Evolutionary conservation across 1,284 basidiomycete genomes (phyloP), one percentile per base, ranked within the genome.

Genomic region (Trichosporon coremiiforme): DNA sequence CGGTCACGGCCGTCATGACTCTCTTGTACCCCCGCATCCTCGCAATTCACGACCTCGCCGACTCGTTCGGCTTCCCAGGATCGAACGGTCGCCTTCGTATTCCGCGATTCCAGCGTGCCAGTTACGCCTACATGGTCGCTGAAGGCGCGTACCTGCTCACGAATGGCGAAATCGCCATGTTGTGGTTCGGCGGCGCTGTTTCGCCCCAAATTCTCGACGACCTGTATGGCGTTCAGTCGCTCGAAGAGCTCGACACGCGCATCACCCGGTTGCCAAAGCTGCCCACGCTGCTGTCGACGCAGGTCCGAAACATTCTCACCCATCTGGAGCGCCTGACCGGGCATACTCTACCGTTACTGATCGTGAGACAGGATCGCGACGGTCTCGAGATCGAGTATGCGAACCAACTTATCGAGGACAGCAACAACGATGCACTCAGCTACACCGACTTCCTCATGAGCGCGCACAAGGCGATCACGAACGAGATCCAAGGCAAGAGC

Each of bases 341-440:
- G 8, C 84, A 87, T 17, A 82, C 87, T 1, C 75, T 89, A 53
- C 92, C 91, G 68, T 87, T 97, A 71, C 84, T 90, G 45, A 87
- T 98, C 64, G 93, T 93, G 0, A 88, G 97, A 15, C 97, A 99
- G 81, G 94, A 98, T 79, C 86, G 94, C 79, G 97, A 99, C 80
- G 95, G 90, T 10, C 87, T 90, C 70, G 97, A 99, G 85, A 89
- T 99, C 67, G 97, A 99, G 81, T 95, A 96, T 77, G 94, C 92
- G 73, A 97, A 99, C 85, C 92, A 96, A 89, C 86, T 99, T 13
- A 89, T 98, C 15, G 97, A 99, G 85, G 97, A 99, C 84, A 89
- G 91, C 81, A 99, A 99, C 82, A 98, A 98, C 78, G 95, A 94
- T 62, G 91, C 91, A 0, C 89, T 97, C 89, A 90, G 90, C 1